Evolutionary conservation across 495 filamentous ascomycete genomes (phyloP).

Genomic region (Aspergillus bertholletiae): DNA sequence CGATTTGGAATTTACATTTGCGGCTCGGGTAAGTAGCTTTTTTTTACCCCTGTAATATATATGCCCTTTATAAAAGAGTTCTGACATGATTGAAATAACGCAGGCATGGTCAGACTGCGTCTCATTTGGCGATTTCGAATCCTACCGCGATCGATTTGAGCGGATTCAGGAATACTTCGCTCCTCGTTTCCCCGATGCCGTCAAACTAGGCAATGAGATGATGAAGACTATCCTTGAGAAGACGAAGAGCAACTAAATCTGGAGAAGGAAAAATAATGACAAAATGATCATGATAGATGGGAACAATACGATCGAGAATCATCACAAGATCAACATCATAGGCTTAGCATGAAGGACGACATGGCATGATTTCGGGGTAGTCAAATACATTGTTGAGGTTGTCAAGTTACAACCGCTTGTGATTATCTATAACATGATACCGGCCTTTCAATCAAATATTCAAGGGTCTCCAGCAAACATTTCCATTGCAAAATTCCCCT

Average conservation of each 20-base stretch:
- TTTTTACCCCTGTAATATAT: too few species aligned
- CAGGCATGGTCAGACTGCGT: conserved; percentile 93
- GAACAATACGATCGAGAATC: neutral
- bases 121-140: conserved; percentile 82
- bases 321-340: neutral
- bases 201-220: conserved; percentile 89
- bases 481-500: too few species aligned
- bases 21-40: conserved; percentile 62
- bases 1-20: conserved; percentile 96
- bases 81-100: conserved; percentile 3
- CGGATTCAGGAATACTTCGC: conserved; percentile 87
- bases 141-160: conserved; percentile 85
- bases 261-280: neutral
- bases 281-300: neutral
- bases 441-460: too few species aligned
- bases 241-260: conserved; percentile 34
- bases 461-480: too few species aligned
- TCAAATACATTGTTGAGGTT: too few species aligned
- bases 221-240: conserved; percentile 92
- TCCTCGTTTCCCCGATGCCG: conserved; percentile 80
- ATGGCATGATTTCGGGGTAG: too few species aligned
- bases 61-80: too few species aligned
- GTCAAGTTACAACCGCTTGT: too few species aligned
- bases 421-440: too few species aligned
- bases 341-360: too few species aligned